A percentile compares a stretch with the other conserved stretches of the same genome.
phyloP scores from a whole-genome alignment of 139 green algal genomes.

The Spirogloea muscicola region DNA sequence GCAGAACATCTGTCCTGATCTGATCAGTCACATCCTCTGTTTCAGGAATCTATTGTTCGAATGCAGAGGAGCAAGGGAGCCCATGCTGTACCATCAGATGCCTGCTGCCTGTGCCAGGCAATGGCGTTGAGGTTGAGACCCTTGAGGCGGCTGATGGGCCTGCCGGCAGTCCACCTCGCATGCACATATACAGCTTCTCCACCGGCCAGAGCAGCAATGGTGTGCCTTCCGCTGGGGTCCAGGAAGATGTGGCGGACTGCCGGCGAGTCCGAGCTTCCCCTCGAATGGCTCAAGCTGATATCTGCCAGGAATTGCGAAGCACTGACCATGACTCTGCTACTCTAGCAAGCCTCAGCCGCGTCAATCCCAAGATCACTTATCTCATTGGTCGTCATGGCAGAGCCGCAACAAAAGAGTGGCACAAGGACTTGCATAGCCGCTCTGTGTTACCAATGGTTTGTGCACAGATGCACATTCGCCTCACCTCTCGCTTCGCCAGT shows the following conservation, averaged over 20 bases:
- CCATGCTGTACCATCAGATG: conserved; percentile 10
- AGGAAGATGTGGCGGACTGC: conserved; percentile 30
- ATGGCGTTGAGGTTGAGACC: conserved; percentile 24
- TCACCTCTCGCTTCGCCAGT: conserved; percentile 17
- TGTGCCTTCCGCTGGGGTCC: conserved; percentile 20
- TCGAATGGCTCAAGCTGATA: too few relatives aligned
- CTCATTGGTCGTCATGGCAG: too few relatives aligned
- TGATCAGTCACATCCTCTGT: background rate
- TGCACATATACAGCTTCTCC: conserved; percentile 35
- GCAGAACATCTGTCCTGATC: background rate
- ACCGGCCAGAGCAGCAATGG: conserved; percentile 8
- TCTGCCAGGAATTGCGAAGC: too few relatives aligned
- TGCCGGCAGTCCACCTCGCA: conserved; percentile 14
- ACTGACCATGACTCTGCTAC: too few relatives aligned
- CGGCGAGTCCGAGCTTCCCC: too few relatives aligned
- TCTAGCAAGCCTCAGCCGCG: too few relatives aligned
- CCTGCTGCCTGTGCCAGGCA: conserved; percentile 22
- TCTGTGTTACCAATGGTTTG: too few relatives aligned
- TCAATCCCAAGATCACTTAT: too few relatives aligned
- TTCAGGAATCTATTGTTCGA: background rate
- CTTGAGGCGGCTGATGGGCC: conserved; percentile 12
- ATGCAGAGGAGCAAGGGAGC: background rate
- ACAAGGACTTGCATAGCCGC: too few relatives aligned
- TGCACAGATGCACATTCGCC: too few relatives aligned
- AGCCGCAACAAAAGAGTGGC: too few relatives aligned